Evolutionary conservation across 2,329 filamentous ascomycete genomes (phyloP), one percentile per base, ranked within the genome.

Genomic region (Pseudofabraea citricarpa): DNA sequence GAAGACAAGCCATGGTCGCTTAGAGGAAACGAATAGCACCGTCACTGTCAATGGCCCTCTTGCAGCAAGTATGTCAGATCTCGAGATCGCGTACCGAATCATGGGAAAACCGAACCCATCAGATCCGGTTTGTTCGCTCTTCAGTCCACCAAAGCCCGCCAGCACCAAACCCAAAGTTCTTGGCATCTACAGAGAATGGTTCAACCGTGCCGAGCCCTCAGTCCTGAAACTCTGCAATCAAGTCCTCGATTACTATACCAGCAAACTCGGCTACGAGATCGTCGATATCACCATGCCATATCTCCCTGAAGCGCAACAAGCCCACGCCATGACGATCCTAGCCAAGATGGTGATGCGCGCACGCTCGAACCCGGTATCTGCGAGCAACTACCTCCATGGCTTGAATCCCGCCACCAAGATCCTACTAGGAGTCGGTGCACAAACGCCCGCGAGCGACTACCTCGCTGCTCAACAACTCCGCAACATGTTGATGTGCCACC

Each of bases 11-110:
- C 85, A 93, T 59, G 77, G 83, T 56, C 82, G 89, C 27, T 75
- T 86, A 5, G 75, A 76, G 33, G 71, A 66, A 45, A 71, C 73
- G 62, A 69, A 69, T 55, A 73, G 70, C 42, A 72, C 71, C 43
- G 72, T 79, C 57, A 74, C 71, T 44, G 83, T 93, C 13, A 70
- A 78, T 6, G 87, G 88, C 0, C 90, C 90, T 6, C 76, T 95
- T 56, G 85, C 87, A 13, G 75, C 79, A 37, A 91, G 76, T 43
- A 86, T 86, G 49, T 72, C 81, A 26, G 90, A 95, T 56, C 76
- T 96, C 5, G 83, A 85, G 48, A 73, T 90, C 41, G 84, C 86
- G n/a, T 96, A 93, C 67, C 81, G 87, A 39, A 62, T 87, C 55
- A 89, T 94, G 75, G 76, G 86, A 2, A 37, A 80, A 41, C 85